Percentiles rank a stretch among this genome's conserved stretches.
These are phyloP conservation scores for Dryadomyces quercus-mongolicae DNA, from an alignment of 2,329 filamentous ascomycete species.

Conservation along the genomic window DNA sequence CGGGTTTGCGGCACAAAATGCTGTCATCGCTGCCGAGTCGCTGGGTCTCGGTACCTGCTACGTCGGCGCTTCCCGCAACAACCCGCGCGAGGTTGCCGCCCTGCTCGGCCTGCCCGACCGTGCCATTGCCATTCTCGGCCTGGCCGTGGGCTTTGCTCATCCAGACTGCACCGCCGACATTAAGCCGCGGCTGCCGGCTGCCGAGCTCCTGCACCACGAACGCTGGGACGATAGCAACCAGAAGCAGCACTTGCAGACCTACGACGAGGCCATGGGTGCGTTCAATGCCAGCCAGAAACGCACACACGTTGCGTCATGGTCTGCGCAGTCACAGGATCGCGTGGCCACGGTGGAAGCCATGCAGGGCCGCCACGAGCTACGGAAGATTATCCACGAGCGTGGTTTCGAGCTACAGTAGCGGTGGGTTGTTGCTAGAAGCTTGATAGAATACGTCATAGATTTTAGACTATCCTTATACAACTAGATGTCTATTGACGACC, in stretches of 20 bases:
- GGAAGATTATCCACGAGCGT: slow-evolving; percentile 14
- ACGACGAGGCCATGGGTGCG: slow-evolving; percentile 15
- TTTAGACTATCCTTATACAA: no score
- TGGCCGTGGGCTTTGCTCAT: slow-evolving; percentile 18
- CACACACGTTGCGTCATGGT: slow-evolving; percentile 16
- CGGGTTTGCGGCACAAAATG: slow-evolving; percentile 20
- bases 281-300: slow-evolving; percentile 17
- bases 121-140: slow-evolving; percentile 18
- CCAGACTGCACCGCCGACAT: slow-evolving; percentile 12
- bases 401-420: slow-evolving; percentile 15
- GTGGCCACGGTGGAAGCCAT: slow-evolving; percentile 17
- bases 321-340: slow-evolving; percentile 14
- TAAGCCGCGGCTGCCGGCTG: slow-evolving; percentile 17
- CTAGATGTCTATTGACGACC: no score
- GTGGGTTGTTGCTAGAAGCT: no score
- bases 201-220: slow-evolving; percentile 17
- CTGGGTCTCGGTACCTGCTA: slow-evolving; percentile 21
- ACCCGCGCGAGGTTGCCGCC: slow-evolving; percentile 15
- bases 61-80: slow-evolving; percentile 19
- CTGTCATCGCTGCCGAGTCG: slow-evolving; percentile 17
- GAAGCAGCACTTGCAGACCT: slow-evolving; percentile 12
- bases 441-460: no score
- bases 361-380: slow-evolving; percentile 17
- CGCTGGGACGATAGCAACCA: slow-evolving; percentile 14
- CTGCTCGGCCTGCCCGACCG: slow-evolving; percentile 18